Percentiles rank a stretch among this genome's conserved stretches.
Evolutionary conservation across 805 yeast genomes (phyloP).

Genomic region (Candida ipomoeae): DNA sequence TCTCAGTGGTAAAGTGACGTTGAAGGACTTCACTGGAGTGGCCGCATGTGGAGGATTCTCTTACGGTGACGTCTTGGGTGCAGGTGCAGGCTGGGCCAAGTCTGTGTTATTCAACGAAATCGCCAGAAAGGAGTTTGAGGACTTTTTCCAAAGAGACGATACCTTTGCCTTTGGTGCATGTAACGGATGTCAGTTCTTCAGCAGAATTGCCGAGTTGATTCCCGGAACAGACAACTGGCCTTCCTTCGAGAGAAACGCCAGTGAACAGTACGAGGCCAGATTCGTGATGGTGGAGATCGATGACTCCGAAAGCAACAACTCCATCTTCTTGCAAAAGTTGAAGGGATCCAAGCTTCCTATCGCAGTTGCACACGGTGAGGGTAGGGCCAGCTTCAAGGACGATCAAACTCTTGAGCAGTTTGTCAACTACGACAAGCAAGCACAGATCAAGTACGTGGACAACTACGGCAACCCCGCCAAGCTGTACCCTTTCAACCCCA

Average conservation of each 20-base stretch:
- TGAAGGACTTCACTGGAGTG: slow-evolving; percentile 81
- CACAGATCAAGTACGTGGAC: slow-evolving; percentile 79
- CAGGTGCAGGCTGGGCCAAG: slow-evolving; percentile 99
- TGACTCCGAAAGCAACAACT: slow-evolving; percentile 44
- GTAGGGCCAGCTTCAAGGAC: slow-evolving; percentile 70
- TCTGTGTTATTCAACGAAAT: slow-evolving; percentile 81
- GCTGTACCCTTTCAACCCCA: slow-evolving; percentile 90
- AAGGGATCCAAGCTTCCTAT: slow-evolving; percentile 91
- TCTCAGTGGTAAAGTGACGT: slow-evolving; percentile 61
- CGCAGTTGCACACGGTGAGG: slow-evolving; percentile 99
- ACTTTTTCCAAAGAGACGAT: slow-evolving; percentile 82
- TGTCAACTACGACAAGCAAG: slow-evolving; percentile 44
- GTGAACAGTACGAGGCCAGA: slow-evolving; percentile 97
- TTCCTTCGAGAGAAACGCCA: slow-evolving; percentile 79
- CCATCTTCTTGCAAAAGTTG: slow-evolving; percentile 83
- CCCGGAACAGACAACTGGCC: slow-evolving; percentile 98
- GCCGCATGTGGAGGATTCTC: slow-evolving; percentile 99
- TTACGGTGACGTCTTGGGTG: slow-evolving; percentile 97
- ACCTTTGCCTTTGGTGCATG: slow-evolving; percentile 98
- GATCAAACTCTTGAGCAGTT: slow-evolving; percentile 45
- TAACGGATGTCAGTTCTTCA: slow-evolving; percentile 96
- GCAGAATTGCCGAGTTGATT: slow-evolving; percentile 77
- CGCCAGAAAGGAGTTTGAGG: slow-evolving; percentile 70
- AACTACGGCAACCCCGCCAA: slow-evolving; percentile 84
- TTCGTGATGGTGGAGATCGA: slow-evolving; percentile 81